Percentiles rank a stretch among this genome's conserved stretches.
These are phyloP conservation scores for Colletotrichum theobromicola DNA, from an alignment of 2,329 filamentous ascomycete genomes.

Conservation along the genomic window DNA sequence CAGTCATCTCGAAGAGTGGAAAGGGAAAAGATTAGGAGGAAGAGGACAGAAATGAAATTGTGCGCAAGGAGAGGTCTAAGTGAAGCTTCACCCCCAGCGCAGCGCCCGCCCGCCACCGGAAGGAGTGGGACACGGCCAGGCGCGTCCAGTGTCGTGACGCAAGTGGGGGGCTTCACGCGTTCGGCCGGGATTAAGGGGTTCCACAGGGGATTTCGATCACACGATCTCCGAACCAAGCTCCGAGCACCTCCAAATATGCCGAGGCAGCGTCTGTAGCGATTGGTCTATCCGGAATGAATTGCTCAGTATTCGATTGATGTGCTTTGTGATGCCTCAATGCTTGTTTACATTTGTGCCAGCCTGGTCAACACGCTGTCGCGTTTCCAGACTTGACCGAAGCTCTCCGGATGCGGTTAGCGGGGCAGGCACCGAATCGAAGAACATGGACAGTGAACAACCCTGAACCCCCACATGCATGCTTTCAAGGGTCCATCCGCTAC, in stretches of 20 bases:
- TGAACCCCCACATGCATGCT: background rate
- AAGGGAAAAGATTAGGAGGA: background rate
- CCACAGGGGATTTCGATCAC: background rate
- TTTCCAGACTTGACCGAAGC: background rate
- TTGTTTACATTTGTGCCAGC: background rate
- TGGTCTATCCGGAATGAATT: no score
- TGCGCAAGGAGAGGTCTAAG: background rate
- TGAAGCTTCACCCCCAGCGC: constrained; percentile 1
- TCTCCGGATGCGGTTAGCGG: background rate
- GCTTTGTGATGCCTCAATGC: background rate
- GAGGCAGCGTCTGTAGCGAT: background rate
- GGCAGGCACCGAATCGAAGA: background rate
- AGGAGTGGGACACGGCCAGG: constrained; percentile 2
- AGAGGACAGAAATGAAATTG: background rate
- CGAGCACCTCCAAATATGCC: background rate
- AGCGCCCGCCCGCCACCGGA: constrained; percentile 1
- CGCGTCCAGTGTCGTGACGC: constrained; percentile 18
- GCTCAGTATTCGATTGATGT: background rate
- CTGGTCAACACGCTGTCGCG: background rate
- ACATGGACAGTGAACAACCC: background rate
- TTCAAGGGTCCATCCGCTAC: background rate
- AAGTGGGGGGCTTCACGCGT: constrained; percentile 14
- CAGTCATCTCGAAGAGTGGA: constrained; percentile 33
- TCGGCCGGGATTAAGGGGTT: background rate
- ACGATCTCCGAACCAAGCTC: constrained; percentile 19